These are phyloP conservation scores for Cotoneaster glaucophyllus DNA, from an alignment of 306 rosid species.

Conservation along the genomic window DNA sequence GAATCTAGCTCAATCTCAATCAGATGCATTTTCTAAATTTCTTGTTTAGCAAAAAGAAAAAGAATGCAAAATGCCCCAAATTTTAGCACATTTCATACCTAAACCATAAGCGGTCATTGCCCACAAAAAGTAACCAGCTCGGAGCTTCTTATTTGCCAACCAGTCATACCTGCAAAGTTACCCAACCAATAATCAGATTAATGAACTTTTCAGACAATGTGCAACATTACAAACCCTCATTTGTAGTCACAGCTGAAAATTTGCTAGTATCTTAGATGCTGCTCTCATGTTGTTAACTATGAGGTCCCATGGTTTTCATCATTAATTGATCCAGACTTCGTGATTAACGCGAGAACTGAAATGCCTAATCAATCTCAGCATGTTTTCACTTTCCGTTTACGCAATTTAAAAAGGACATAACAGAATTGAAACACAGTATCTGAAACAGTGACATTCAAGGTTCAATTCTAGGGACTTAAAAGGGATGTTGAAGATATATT, in stretches of 20 bases:
- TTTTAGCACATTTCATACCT: slow-evolving; percentile 49
- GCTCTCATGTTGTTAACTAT: neutral
- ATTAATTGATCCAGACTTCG: neutral
- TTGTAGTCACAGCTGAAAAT: neutral
- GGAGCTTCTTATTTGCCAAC: slow-evolving; percentile 80
- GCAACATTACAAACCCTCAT: slow-evolving; percentile 5
- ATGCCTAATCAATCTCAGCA: neutral
- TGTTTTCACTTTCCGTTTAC: neutral
- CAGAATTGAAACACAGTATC: neutral
- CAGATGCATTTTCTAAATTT: neutral
- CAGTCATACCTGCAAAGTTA: slow-evolving; percentile 72
- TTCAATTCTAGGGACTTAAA: neutral
- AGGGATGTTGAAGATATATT: neutral
- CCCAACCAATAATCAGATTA: slow-evolving; percentile 16
- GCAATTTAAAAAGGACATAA: neutral
- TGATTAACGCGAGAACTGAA: neutral
- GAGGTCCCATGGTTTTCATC: slow-evolving; percentile 4
- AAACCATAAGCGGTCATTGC: slow-evolving; percentile 95
- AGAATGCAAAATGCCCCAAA: neutral
- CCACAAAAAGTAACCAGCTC: slow-evolving; percentile 86
- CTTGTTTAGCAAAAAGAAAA: neutral
- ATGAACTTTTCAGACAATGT: neutral
- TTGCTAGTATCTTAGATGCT: neutral
- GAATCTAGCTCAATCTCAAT: neutral
- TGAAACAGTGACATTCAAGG: neutral